Base-by-base conservation (phyloP, 148 eudicot genomes). In the Cornus kousa region DNA sequence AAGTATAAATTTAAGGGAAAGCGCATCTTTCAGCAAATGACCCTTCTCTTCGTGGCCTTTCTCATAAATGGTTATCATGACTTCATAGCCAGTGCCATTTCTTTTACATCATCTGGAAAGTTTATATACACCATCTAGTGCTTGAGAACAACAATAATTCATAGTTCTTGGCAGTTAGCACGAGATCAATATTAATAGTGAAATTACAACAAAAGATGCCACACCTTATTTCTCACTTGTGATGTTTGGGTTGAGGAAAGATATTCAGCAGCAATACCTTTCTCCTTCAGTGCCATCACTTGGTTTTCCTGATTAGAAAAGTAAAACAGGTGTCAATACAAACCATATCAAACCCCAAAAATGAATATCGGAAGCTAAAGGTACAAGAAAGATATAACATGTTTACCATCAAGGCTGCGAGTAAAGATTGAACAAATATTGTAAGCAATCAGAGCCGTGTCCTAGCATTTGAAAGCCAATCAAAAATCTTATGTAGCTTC, bases 201-300 rank as follows among this genome's bases (percentile, higher is more conserved):
- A 70, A 17, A 67, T 23, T 50, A 69, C 67, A 67, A 19, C 24
- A 70, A 77, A 40, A 68, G 65, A 59, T 16, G 40, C 55, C 37
- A 39, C 57, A 95, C 98, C 95, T 89, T 89, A 74, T 86, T 88
- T 81, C 86, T 93, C 39, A 83, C 96, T 89, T 87, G 87, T 19
- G 88, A 79, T 32, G 93, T 86, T 77, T 89, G 98, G 82, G 92
- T 93, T 72, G 98, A 95, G 76, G 97, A 95, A 20, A 95, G 79
- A 89, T 84, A 93, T 82, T 93, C 98, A 78, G 97, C 98, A 77
- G 93, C 91, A 77, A 95, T 87, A 39, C 96, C 93, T 88, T 89
- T 91, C 76, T 85, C 89, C 85, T 91, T 95, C 82, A 95, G 78
- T 62, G 92, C 90, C 83, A 65, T 85, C 76, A 95, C 98, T 89